Evolutionary conservation across 805 yeast species (phyloP), one percentile per base, ranked within the genome.

Genomic region (Zygoascus bituminiphila): DNA sequence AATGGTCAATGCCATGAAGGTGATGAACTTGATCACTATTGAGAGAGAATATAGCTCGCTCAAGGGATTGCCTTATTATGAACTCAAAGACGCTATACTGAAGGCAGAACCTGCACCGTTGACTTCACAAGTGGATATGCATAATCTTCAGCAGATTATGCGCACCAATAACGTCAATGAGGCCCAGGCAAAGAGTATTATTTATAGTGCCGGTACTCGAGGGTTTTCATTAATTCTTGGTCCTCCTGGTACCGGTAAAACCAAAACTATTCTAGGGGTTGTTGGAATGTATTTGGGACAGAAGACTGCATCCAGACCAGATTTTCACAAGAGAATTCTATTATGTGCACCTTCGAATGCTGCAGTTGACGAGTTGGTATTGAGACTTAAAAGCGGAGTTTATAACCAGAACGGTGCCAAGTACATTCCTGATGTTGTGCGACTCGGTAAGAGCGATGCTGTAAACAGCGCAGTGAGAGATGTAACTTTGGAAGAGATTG

Each of bases 241-340:
- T 50, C 99, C 99, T 0, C 99, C 99, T 0, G 99, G 99, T 65
- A 91, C 98, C 0, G 99, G 99, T 71, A 93, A 93, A 64, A 94
- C 99, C 1, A 94, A 91, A 62, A 93, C 99, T 0, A 93, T 94
- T 67, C 64, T 93, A 41, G 97, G 97, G 21, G 82, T 91, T 44
- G 77, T 91, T 26, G 96, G 97, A 0, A 79, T 88, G 48, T 78
- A 81, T 29, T 53, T 70, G 46, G 60, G 21, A 6, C 26, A 65
- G 2, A 57, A 63, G 4, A 69, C 44, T 2, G 42, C 42, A 1
- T 42, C 48, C 4, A 41, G 26, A 14, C 33, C 33, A 12, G n/a
- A 29, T 29, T 5, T 48, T 5, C 23, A 26, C 19, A 37, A 50
- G 6, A 65, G 86, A 50, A 78, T 93, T 1, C 68, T 93, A 45